These are phyloP conservation scores for Verticillium longisporum DNA, from an alignment of 2,329 filamentous ascomycete genomes.

Conservation along the genomic window DNA sequence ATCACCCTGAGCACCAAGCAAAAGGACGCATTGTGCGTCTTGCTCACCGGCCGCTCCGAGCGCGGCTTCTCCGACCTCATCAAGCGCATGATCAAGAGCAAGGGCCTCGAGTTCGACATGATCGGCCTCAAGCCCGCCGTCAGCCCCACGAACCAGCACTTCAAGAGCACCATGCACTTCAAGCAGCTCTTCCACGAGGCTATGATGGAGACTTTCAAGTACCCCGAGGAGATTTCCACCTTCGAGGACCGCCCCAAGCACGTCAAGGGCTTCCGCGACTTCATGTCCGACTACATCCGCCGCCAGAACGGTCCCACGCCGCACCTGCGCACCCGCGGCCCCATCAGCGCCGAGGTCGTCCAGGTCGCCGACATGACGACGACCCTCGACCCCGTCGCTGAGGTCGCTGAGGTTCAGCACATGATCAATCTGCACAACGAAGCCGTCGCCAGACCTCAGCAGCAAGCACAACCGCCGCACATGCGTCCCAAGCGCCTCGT, in stretches of 20 bases:
- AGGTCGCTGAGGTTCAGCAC: constrained; percentile 78
- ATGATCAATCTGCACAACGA: constrained; percentile 85
- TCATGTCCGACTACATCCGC: constrained; percentile 71
- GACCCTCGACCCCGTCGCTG: constrained; percentile 67
- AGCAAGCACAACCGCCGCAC: constrained; percentile 20
- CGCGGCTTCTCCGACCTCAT: constrained; percentile 70
- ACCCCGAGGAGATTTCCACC: constrained; percentile 74
- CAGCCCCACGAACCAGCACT: constrained; percentile 72
- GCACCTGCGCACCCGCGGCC: constrained; percentile 40
- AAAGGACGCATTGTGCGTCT: constrained; percentile 74
- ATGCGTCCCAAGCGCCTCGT: constrained; percentile 42
- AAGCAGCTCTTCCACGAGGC: constrained; percentile 80
- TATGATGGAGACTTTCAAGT: constrained; percentile 77
- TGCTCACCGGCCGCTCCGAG: constrained; percentile 83
- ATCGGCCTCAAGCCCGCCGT: constrained; percentile 79
- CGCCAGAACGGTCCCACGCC: constrained; percentile 37
- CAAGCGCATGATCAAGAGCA: constrained; percentile 72
- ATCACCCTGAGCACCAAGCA: constrained; percentile 76
- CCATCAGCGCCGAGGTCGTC: constrained; percentile 73
- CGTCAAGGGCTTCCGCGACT: constrained; percentile 78
- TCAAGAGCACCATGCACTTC: constrained; percentile 81
- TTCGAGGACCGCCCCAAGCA: constrained; percentile 63
- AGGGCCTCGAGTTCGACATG: constrained; percentile 80
- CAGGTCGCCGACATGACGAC: constrained; percentile 74
- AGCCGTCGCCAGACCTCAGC: constrained; percentile 33